Conservation (phyloP, 345 rosid genomes). For the Pugionium cornutum region DNA sequence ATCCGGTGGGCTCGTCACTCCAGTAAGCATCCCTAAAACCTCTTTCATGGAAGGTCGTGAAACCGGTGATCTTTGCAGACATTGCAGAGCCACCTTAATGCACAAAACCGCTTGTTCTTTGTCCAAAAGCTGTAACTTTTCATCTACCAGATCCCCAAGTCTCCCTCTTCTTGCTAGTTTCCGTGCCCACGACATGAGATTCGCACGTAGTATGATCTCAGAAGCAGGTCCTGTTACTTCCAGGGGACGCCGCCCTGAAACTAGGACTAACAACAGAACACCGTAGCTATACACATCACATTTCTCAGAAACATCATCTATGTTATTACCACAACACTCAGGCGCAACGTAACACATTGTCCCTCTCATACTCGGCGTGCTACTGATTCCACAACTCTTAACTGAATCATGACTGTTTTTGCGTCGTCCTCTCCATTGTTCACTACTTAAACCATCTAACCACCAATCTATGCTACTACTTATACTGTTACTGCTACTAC, state of each 20-base stretch:
- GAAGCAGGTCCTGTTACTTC: conserved; percentile 82
- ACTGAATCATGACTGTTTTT: conserved; percentile 64
- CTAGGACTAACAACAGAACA: conserved; percentile 68
- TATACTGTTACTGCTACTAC: conserved; percentile 61
- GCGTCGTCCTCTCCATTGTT: conserved; percentile 51
- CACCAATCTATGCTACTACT: conserved; percentile 76
- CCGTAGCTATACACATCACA: conserved; percentile 95
- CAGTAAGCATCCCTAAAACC: conserved; percentile 71
- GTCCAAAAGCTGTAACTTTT: conserved; percentile 55
- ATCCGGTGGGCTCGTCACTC: conserved; percentile 59
- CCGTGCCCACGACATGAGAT: conserved; percentile 90
- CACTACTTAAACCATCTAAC: conserved; percentile 78
- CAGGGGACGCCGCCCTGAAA: conserved; percentile 90
- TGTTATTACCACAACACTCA: conserved; percentile 54
- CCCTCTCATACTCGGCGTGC: conserved; percentile 99
- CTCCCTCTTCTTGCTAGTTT: conserved; percentile 75
- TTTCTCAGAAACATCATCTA: conserved; percentile 66
- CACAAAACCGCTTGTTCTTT: conserved; percentile 73
- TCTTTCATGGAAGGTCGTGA: conserved; percentile 81
- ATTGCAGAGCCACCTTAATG: conserved; percentile 73
- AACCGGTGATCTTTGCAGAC: conserved; percentile 82
- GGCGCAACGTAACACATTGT: conserved; percentile 93
- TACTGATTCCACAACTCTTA: conserved; percentile 74
- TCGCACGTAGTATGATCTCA: conserved; percentile 74
- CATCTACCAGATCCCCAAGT: conserved; percentile 84